Evolutionary conservation across 2,329 filamentous ascomycete genomes (phyloP).

Genomic region (Ophiognomonia clavigignenti-juglandacearum): DNA sequence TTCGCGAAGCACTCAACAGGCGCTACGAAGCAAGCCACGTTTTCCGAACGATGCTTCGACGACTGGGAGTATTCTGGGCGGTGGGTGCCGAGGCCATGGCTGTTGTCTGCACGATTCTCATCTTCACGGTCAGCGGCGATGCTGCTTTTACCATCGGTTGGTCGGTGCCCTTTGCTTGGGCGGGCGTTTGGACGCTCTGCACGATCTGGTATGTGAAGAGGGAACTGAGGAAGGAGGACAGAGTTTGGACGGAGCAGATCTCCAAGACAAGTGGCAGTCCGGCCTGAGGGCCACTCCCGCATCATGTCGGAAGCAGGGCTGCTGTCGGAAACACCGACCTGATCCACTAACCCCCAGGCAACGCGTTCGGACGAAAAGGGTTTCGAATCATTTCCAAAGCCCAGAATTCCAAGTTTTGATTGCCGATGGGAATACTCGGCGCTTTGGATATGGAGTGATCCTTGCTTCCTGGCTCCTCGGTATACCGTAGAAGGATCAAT

Average conservation of each 20-base stretch:
- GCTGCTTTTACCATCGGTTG: slow-evolving; percentile 21
- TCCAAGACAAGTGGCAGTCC: slow-evolving; percentile 7
- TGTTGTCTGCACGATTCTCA: slow-evolving; percentile 20
- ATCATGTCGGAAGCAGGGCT: neutral
- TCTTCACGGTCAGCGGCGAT: slow-evolving; percentile 21
- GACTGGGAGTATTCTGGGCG: slow-evolving; percentile 54
- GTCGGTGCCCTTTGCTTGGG: slow-evolving; percentile 22
- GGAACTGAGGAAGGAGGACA: slow-evolving; percentile 22
- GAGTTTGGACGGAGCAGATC: slow-evolving; percentile 22
- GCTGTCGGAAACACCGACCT: neutral
- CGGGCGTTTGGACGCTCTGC: slow-evolving; percentile 20
- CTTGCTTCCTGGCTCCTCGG: too few species aligned
- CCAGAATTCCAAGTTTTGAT: too few species aligned
- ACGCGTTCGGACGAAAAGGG: neutral
- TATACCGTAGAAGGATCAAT: too few species aligned
- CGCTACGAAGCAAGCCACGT: slow-evolving; percentile 49
- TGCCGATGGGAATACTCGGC: too few species aligned
- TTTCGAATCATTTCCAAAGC: neutral
- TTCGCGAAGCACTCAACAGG: slow-evolving; percentile 43
- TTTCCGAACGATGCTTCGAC: slow-evolving; percentile 48
- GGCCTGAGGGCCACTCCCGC: too few species aligned
- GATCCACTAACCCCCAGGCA: neutral
- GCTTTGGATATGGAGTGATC: too few species aligned
- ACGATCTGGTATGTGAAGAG: slow-evolving; percentile 23
- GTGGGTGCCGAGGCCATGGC: slow-evolving; percentile 32